phyloP scores from a whole-genome alignment of 208 protist species.

The Acanthamoeba lugdunensis region DNA sequence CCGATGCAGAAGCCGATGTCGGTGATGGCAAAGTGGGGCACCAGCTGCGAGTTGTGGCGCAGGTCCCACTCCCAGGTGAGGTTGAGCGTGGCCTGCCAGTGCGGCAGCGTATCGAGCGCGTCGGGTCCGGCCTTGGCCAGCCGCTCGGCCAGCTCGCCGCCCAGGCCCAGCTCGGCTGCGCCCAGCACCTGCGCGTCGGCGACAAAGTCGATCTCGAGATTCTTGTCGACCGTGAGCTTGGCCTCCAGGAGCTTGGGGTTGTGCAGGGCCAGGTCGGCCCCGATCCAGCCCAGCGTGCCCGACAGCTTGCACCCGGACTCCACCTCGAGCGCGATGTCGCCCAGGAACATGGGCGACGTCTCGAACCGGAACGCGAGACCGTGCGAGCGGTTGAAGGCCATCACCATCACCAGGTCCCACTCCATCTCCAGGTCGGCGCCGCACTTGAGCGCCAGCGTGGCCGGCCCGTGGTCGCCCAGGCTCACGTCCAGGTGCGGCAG shows the following conservation, averaged over 20 bases:
- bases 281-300: slow-evolving; percentile 49
- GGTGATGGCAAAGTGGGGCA: slow-evolving; percentile 14
- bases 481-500: background rate
- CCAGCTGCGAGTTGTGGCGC: background rate
- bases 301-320: background rate
- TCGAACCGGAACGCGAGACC: slow-evolving; percentile 33
- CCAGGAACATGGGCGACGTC: background rate
- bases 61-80: slow-evolving; percentile 39
- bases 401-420: background rate
- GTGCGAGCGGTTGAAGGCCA: slow-evolving; percentile 58
- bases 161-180: slow-evolving; percentile 4
- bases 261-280: background rate
- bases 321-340: background rate
- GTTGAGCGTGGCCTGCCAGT: slow-evolving; percentile 68
- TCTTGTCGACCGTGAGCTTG: slow-evolving; percentile 4
- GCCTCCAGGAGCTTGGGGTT: slow-evolving; percentile 53
- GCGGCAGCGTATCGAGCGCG: slow-evolving; percentile 42
- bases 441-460: slow-evolving; percentile 41
- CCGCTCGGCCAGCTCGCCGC: slow-evolving; percentile 57
- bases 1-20: slow-evolving; percentile 67
- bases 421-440: background rate
- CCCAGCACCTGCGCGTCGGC: slow-evolving; percentile 5
- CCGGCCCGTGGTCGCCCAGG: slow-evolving; percentile 46
- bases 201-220: background rate
- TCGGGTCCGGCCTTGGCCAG: slow-evolving; percentile 40